Evolutionary conservation across 768 basidiomycete genomes (phyloP).

Genomic region (Lentinula sp.): DNA sequence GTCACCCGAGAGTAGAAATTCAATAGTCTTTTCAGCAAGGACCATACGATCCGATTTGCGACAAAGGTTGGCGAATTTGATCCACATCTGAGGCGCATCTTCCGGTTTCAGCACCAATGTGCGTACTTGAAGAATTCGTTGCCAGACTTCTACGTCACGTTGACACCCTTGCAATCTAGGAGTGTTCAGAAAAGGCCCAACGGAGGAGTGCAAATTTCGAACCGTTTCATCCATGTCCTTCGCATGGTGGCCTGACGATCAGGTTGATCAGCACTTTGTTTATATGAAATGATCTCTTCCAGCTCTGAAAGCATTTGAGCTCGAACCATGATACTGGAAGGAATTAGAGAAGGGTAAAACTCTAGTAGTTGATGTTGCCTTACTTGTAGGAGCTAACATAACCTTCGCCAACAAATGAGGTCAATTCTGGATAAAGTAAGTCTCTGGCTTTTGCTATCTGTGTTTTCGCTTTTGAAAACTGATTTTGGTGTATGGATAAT

Average conservation of each 20-base stretch:
- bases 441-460: conserved; percentile 94
- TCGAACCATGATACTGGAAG: conserved; percentile 81
- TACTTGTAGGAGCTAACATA: conserved; percentile 98
- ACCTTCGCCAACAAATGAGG: conserved; percentile 88
- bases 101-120: conserved; percentile 90
- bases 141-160: conserved; percentile 98
- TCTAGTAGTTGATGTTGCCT: conserved; percentile 16
- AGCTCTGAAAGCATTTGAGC: conserved; percentile 98
- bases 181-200: not conserved
- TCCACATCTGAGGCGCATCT: conserved; percentile 97
- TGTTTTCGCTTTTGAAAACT: conserved; percentile 83
- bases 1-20: conserved; percentile 79
- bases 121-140: conserved; percentile 92
- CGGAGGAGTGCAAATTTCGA: conserved; percentile 9
- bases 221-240: conserved; percentile 98
- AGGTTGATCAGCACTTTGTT: conserved; percentile 89
- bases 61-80: conserved; percentile 97
- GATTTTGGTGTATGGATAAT: conserved; percentile 91
- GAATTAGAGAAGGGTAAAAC: not conserved
- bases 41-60: conserved; percentile 91
- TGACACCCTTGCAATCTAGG: conserved; percentile 88
- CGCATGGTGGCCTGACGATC: conserved; percentile 88
- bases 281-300: conserved; percentile 96
- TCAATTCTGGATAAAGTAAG: conserved; percentile 84
- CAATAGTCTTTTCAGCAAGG: conserved; percentile 96